Percentiles rank a stretch among this genome's conserved stretches.
These are phyloP conservation scores for Iris macrosiphon DNA, from an alignment of 106 monocot species.

Conservation along the genomic window DNA sequence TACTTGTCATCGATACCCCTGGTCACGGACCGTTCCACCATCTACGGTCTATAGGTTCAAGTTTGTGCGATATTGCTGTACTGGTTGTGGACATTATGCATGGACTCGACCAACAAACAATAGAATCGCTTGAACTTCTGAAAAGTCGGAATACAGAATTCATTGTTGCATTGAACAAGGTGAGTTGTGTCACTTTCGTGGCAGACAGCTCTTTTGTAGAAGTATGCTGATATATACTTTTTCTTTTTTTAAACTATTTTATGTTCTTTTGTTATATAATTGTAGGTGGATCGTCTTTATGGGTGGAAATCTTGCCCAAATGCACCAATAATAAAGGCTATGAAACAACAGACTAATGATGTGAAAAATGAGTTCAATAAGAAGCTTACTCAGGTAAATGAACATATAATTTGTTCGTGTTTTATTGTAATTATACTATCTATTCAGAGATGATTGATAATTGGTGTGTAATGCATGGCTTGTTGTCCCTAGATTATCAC, in stretches of 20 bases:
- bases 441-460: too few species aligned
- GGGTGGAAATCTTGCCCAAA: conserved; percentile 79
- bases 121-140: conserved; percentile 89
- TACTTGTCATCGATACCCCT: conserved; percentile 99
- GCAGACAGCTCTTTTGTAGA: too few species aligned
- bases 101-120: conserved; percentile 93
- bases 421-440: not conserved
- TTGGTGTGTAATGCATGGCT: too few species aligned
- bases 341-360: conserved; percentile 79
- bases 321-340: conserved; percentile 69
- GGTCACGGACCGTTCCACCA: conserved; percentile 92
- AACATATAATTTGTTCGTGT: not conserved
- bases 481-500: conserved; percentile 57
- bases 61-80: conserved; percentile 94
- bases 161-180: conserved; percentile 99
- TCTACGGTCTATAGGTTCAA: conserved; percentile 93
- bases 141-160: conserved; percentile 79
- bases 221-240: too few species aligned
- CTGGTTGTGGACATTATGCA: conserved; percentile 99
- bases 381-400: conserved; percentile 66
- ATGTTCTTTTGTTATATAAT: not conserved
- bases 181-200: conserved; percentile 15
- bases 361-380: conserved; percentile 85
- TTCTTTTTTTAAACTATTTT: not conserved
- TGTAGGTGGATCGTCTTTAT: conserved; percentile 91